A percentile compares a stretch with the other conserved stretches of the same genome.
phyloP scores from a whole-genome alignment of 2,329 filamentous ascomycete genomes.

The Raffaelea deltoideospora region DNA sequence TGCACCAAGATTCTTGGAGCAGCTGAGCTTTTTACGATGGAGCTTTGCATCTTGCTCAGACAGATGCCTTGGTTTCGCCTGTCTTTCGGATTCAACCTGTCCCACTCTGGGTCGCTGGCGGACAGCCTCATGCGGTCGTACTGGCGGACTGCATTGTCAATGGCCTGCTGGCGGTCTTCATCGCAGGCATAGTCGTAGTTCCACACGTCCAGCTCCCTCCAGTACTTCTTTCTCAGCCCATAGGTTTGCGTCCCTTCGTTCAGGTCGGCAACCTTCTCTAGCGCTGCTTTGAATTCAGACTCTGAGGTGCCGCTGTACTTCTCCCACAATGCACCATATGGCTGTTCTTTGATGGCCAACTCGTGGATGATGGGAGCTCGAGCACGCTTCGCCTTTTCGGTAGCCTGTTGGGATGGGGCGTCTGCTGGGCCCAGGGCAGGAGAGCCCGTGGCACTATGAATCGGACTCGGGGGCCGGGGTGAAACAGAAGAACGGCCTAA shows the following conservation, averaged over 20 bases:
- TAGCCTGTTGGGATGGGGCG: conserved; percentile 36
- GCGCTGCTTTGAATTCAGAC: conserved; percentile 35
- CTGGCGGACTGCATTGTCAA: conserved; percentile 43
- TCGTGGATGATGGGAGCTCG: conserved; percentile 41
- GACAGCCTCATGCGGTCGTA: conserved; percentile 45
- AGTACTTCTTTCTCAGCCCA: conserved; percentile 39
- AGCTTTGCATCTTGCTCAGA: conserved; percentile 45
- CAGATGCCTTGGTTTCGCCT: conserved; percentile 46
- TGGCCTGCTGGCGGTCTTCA: conserved; percentile 41
- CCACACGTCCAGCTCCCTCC: conserved; percentile 51
- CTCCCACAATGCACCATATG: conserved; percentile 30
- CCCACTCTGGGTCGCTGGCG: conserved; percentile 42
- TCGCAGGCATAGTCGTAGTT: conserved; percentile 39
- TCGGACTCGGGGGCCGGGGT: conserved; percentile 38
- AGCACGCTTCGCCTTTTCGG: conserved; percentile 29
- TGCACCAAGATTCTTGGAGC: conserved; percentile 34
- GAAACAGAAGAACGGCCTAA: conserved; percentile 8
- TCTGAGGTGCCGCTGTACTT: conserved; percentile 33
- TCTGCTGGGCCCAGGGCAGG: conserved; percentile 34
- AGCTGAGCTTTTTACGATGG: conserved; percentile 35
- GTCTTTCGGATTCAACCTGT: conserved; percentile 39
- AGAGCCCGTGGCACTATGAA: conserved; percentile 37
- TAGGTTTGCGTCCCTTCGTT: conserved; percentile 34
- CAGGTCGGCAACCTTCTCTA: conserved; percentile 44
- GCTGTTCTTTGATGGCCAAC: conserved; percentile 37